Base-by-base conservation (phyloP, 2,329 filamentous ascomycete species). In the Coniochaeta sp. region DNA sequence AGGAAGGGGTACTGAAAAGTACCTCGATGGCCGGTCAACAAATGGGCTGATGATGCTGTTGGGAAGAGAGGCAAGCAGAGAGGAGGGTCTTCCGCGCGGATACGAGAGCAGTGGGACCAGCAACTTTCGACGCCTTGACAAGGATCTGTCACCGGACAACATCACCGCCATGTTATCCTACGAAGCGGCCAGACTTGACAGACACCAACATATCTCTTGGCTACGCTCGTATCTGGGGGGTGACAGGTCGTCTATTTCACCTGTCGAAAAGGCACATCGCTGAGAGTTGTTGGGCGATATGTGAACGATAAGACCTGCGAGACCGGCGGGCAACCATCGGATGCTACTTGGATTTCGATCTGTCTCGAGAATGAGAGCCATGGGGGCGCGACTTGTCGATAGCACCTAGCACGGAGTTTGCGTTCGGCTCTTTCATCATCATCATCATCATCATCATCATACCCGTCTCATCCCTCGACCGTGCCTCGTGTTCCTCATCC, bases 1-100 rank as follows among this genome's bases (percentile, higher is more conserved):
- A 62, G 50, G 64, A 55, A 61, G 64, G 59, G 58, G 62, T 60
- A 59, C 58, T 61, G 61, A 64, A 61, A 62, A 63, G 61, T 63
- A 62, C 59, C 65, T 55, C 24, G 47, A 14, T 52, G 47, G 47
- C 47, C 47, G 24, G 17, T 30, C 47, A 52, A 24, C 14, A 10
- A 12, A 19, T 24, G 42, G 42, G 2, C 12, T 22, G 22, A 14
- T 22, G 22, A 14, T 22, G 26, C 12, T 24, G n/a, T 58, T 44
- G 38, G 17, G 38, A 56, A 22, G 52, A 34, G 58, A 38, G 38
- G 14, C 28, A 24, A 19, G 50, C 36, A 56, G 50, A 8, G 52
- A 14, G 17, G 9, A 24, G 34, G 34, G 30, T 32, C n/a, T 32
- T 32, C 30, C 30, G 30, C 10, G 14, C 34, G 34, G 7, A 36